Evolutionary conservation across 768 basidiomycete genomes (phyloP).

Genomic region (Termitomyces sp.): DNA sequence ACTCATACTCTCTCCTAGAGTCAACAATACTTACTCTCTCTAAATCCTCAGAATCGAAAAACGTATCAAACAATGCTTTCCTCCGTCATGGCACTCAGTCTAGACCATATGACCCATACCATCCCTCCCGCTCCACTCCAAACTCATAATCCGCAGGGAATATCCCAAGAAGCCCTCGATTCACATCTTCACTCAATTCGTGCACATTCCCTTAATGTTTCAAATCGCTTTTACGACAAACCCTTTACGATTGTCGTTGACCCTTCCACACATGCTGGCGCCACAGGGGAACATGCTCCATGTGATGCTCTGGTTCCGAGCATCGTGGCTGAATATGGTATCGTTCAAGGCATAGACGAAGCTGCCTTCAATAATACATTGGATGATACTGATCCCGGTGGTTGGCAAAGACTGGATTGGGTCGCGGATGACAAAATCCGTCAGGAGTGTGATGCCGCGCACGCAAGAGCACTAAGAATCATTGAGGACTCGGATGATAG

Average conservation of each 20-base stretch:
- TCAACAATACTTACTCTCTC: conserved; percentile 55
- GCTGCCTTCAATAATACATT: conserved; percentile 29
- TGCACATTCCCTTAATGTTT: conserved; percentile 50
- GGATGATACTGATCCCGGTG: conserved; percentile 9
- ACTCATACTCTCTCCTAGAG: conserved; percentile 44
- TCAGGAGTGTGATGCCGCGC: conserved; percentile 54
- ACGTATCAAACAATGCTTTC: conserved; percentile 60
- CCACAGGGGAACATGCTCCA: conserved; percentile 87
- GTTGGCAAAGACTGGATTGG: conserved; percentile 74
- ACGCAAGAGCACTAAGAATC: conserved; percentile 47
- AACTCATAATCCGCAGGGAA: conserved; percentile 22
- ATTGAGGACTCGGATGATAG: conserved; percentile 79
- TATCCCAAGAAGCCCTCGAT: conserved; percentile 40
- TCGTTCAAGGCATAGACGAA: conserved; percentile 61
- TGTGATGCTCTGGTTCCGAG: conserved; percentile 89
- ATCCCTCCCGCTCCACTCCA: conserved; percentile 23
- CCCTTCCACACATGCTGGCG: conserved; percentile 76
- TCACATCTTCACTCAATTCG: conserved; percentile 74
- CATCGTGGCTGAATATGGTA: conserved; percentile 77
- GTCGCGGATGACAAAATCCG: conserved; percentile 54
- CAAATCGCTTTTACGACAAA: conserved; percentile 92
- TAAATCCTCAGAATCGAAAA: conserved; percentile 60
- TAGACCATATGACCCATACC: conserved; percentile 66
- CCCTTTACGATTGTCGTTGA: conserved; percentile 79
- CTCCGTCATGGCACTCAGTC: conserved; percentile 74